Percentiles rank a stretch among this genome's conserved stretches.
Conservation (phyloP, 495 filamentous ascomycete genomes). For the Monascus purpureus region DNA sequence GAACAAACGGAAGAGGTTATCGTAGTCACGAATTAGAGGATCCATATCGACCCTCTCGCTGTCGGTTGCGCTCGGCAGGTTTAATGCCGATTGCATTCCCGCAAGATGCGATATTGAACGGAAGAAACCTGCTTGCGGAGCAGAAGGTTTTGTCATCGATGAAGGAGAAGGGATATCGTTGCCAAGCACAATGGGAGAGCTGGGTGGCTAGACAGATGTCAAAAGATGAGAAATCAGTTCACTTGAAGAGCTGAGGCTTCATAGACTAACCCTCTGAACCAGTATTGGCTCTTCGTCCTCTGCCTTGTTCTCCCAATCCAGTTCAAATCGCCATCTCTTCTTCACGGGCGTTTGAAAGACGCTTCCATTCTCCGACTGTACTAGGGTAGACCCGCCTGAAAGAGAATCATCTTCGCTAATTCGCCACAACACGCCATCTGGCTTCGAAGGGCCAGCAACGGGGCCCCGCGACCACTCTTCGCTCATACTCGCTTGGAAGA, state of each 20-base stretch:
- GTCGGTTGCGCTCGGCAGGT: constrained; percentile 21
- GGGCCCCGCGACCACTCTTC: constrained; percentile 62
- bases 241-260: neutral
- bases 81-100: constrained; percentile 38
- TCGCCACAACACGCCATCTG: constrained; percentile 32
- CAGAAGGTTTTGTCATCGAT: constrained; percentile 37
- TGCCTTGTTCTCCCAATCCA: constrained; percentile 58
- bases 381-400: constrained; percentile 29
- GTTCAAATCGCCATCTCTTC: constrained; percentile 72
- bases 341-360: constrained; percentile 16
- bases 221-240: neutral
- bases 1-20: constrained; percentile 84
- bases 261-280: constrained; percentile 55
- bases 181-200: constrained; percentile 35
- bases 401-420: constrained; percentile 42
- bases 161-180: constrained; percentile 32
- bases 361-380: constrained; percentile 23
- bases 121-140: constrained; percentile 54
- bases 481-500: constrained; percentile 81
- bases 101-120: constrained; percentile 70
- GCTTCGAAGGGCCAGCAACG: constrained; percentile 11
- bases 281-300: constrained; percentile 78
- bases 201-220: constrained; percentile 20
- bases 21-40: constrained; percentile 66
- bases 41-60: constrained; percentile 43